Evolutionary conservation across 1,284 basidiomycete genomes (phyloP), one percentile per base, ranked within the genome.

Genomic region (Fomitiporia mediterranea): DNA sequence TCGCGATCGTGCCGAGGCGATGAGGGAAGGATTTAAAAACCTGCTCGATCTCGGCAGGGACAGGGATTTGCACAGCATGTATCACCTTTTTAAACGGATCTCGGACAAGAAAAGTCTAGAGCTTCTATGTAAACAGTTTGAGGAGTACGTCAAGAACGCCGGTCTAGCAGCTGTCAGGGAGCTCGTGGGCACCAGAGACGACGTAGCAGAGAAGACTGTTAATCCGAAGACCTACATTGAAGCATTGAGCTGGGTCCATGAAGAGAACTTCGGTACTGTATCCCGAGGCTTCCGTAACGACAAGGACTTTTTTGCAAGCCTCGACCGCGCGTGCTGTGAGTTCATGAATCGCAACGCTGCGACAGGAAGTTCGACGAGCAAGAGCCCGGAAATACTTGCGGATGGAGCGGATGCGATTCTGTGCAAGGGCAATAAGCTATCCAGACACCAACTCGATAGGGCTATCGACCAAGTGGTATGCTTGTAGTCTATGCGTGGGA

Each of bases 331-430:
- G 8, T 98, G 96, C 73, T 79, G 94, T 67, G 94, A 96, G 68
- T 98, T 96, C 68, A 91, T 96, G 69, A 99, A 99, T 71, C 80
- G 86, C 48, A 99, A 99, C 70, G 85, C 89, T 56, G 95, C 93
- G 3, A 94, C 91, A 15, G 89, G 89, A 2, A 74, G 79, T 1
- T 87, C 88, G 2, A 84, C 87, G 0, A 88, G 88, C n/a, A 94
- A 91, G 71, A 95, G 91, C 2, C 96, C 97, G 2, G 97, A 99
- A 68, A 74, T 99, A 53, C 81, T 99, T 48, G 95, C 96, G 30
- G 94, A 91, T 72, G 93, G 98, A 66, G 86, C 92, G 25, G 96
- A 99, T 70, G 84, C 89, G 66, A 72, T 99, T 40, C 73, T 99
- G 60, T 83, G 91, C 63, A 98, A 98, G 81, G 95, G 83, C 74